Conservation (phyloP, 2,329 filamentous ascomycete genomes). For the Peltaster fructicola region DNA sequence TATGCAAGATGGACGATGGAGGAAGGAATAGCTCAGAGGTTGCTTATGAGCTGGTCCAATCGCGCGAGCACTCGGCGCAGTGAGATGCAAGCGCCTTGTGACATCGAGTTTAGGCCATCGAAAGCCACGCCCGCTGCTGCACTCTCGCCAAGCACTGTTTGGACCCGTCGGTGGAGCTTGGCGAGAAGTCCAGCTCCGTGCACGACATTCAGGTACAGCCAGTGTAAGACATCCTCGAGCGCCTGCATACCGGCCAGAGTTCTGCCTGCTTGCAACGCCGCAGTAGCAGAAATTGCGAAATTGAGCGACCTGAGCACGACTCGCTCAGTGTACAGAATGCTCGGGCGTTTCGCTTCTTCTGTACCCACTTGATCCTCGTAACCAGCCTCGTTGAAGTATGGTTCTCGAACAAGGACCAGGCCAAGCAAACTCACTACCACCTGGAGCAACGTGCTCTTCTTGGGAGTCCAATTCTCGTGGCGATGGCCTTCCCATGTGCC, state of each 20-base stretch:
- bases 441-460: constrained; percentile 38
- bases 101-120: too few relatives aligned
- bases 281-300: constrained; percentile 17
- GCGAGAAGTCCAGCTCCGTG: too few relatives aligned
- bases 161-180: too few relatives aligned
- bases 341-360: constrained; percentile 12
- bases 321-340: constrained; percentile 15
- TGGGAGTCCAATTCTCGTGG: constrained; percentile 36
- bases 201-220: constrained; percentile 30
- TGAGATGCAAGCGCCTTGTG: constrained; percentile 26
- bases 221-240: constrained; percentile 34
- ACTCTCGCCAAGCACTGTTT: too few relatives aligned
- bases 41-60: too few relatives aligned
- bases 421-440: constrained; percentile 16
- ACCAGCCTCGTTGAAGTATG: constrained; percentile 48
- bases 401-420: constrained; percentile 34
- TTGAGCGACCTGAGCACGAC: constrained; percentile 10
- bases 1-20: too few relatives aligned
- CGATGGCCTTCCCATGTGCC: constrained; percentile 41
- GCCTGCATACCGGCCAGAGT: constrained; percentile 18
- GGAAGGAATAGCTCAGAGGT: too few relatives aligned
- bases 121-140: too few relatives aligned
- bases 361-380: constrained; percentile 31
- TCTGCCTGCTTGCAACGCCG: constrained; percentile 20
- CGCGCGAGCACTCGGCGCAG: constrained; percentile 2